Conservation (phyloP, 495 filamentous ascomycete species). For the Penicillium egyptiacum region DNA sequence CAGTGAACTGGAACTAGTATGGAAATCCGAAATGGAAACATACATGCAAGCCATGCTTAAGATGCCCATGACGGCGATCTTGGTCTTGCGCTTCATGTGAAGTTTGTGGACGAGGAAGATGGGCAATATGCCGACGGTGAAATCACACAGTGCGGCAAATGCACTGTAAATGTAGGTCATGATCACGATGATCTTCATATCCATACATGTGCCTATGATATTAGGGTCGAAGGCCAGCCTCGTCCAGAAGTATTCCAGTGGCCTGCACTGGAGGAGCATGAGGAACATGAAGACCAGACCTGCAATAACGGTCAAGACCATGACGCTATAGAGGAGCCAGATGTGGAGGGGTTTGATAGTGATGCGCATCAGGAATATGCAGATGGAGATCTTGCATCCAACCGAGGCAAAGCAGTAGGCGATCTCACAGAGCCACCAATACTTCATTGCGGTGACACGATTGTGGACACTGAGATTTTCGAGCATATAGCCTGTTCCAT, state of each 20-base stretch:
- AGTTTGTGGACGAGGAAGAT: constrained; percentile 40
- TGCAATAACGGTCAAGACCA: constrained; percentile 35
- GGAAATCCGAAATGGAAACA: constrained; percentile 13
- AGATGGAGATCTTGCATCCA: constrained; percentile 45
- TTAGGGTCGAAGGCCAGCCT: constrained; percentile 26
- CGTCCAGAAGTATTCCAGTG: constrained; percentile 44
- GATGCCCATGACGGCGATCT: constrained; percentile 42
- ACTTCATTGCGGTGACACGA: constrained; percentile 43
- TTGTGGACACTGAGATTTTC: constrained; percentile 21
- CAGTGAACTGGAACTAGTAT: constrained; percentile 1
- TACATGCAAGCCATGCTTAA: constrained; percentile 48
- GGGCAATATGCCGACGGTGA: constrained; percentile 42
- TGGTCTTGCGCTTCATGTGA: constrained; percentile 40
- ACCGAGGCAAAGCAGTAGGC: constrained; percentile 45
- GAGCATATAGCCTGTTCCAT: constrained; percentile 39
- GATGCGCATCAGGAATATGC: constrained; percentile 49
- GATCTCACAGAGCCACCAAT: constrained; percentile 47
- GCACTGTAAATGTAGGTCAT: constrained; percentile 47
- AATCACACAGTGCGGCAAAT: constrained; percentile 43
- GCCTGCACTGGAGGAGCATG: constrained; percentile 46
- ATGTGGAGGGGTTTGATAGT: constrained; percentile 37
- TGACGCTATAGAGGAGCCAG: constrained; percentile 40
- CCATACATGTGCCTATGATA: constrained; percentile 40
- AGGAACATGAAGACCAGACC: constrained; percentile 43
- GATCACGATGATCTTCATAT: constrained; percentile 35